Conservation (phyloP, 2,329 filamentous ascomycete species). For the Sporothrix pallida region DNA sequence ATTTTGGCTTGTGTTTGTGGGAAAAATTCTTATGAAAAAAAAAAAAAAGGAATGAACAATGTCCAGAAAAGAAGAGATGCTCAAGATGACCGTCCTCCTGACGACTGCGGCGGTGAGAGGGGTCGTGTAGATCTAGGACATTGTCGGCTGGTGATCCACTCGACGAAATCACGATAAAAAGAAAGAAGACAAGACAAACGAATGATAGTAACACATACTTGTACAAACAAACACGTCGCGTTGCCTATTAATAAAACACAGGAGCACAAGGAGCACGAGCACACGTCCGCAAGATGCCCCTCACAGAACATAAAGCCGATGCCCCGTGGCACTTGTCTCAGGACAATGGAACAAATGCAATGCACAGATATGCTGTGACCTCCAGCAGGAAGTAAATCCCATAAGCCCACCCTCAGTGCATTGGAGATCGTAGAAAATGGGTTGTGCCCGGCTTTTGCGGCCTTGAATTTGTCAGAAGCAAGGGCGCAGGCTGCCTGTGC, state of each 20-base stretch:
- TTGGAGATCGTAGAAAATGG: background rate
- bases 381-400: background rate
- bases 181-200: no score
- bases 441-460: background rate
- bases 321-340: background rate
- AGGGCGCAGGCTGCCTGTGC: background rate
- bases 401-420: background rate
- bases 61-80: background rate
- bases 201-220: background rate
- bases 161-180: background rate
- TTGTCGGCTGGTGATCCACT: background rate
- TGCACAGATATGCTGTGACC: background rate
- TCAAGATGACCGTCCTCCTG: background rate
- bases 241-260: background rate
- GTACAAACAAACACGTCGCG: background rate
- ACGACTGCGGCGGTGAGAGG: background rate
- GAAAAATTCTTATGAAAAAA: background rate
- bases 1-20: background rate
- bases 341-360: background rate
- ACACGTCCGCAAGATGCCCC: background rate
- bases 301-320: background rate
- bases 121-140: background rate
- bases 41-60: background rate
- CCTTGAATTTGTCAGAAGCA: slow-evolving; percentile 30
- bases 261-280: background rate